phyloP scores from a whole-genome alignment of 2,329 filamentous ascomycete species.

The Zymoseptoria brevis region DNA sequence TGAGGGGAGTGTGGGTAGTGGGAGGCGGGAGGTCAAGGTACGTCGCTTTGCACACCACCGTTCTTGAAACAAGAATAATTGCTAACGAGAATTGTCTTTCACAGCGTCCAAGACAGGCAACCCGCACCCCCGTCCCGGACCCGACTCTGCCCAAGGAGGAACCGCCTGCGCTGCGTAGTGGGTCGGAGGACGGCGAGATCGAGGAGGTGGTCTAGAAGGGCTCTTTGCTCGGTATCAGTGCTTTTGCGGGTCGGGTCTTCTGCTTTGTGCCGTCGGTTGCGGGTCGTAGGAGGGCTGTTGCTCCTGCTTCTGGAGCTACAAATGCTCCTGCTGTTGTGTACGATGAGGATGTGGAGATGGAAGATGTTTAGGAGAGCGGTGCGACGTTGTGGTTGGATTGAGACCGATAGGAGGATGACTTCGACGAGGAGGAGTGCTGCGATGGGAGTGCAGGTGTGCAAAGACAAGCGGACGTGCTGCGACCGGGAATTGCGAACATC shows the following conservation, averaged over 20 bases:
- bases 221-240: constrained; percentile 1
- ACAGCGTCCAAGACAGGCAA: constrained; percentile 19
- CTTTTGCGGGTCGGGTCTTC: not conserved
- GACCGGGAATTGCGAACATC: no score
- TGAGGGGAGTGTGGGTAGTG: constrained; percentile 44
- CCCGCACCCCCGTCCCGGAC: constrained; percentile 17
- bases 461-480: no score
- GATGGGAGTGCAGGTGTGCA: no score
- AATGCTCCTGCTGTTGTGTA: not conserved
- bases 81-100: constrained; percentile 3
- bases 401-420: no score
- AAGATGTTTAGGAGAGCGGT: no score
- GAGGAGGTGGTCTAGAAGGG: constrained; percentile 57
- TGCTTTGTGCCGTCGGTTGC: not conserved
- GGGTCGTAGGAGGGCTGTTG: not conserved
- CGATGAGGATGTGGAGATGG: not conserved
- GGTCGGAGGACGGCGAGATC: constrained; percentile 96
- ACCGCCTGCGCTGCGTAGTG: constrained; percentile 59
- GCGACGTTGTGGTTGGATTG: no score
- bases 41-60: constrained; percentile 7
- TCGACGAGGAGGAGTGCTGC: no score
- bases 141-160: constrained; percentile 41
- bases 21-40: constrained; percentile 37
- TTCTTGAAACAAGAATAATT: constrained; percentile 4
- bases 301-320: not conserved